Conservation (phyloP, 2,329 filamentous ascomycete genomes). For the Penicillium sp. region DNA sequence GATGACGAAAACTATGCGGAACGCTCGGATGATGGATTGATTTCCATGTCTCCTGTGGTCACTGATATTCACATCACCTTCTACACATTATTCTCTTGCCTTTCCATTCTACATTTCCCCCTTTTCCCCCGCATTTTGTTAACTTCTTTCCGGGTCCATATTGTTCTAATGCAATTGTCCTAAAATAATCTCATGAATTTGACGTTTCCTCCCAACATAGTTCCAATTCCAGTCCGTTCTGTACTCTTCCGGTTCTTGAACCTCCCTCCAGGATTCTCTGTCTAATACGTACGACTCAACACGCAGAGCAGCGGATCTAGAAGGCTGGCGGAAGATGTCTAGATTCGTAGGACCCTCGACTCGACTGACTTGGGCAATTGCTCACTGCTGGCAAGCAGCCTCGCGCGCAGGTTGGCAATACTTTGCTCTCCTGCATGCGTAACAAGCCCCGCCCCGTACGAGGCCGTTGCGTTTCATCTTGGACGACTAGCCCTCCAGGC, state of each 20-base stretch:
- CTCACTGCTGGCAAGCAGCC: slow-evolving; percentile 13
- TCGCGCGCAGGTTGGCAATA: slow-evolving; percentile 3
- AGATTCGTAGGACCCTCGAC: slow-evolving; percentile 16
- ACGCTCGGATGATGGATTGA: slow-evolving; percentile 20
- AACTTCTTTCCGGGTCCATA: slow-evolving; percentile 27
- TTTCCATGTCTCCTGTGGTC: slow-evolving; percentile 15
- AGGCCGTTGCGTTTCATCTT: slow-evolving; percentile 29
- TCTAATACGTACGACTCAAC: slow-evolving; percentile 6
- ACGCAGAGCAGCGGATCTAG: neutral
- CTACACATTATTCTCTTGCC: slow-evolving; percentile 1
- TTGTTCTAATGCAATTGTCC: slow-evolving; percentile 29
- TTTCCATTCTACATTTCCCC: slow-evolving; percentile 2
- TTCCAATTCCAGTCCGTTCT: neutral
- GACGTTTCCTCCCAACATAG: slow-evolving; percentile 4
- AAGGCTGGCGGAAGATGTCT: neutral
- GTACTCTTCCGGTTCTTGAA: slow-evolving; percentile 14
- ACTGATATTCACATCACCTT: slow-evolving; percentile 9
- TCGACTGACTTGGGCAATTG: slow-evolving; percentile 21
- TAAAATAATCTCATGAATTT: slow-evolving; percentile 21
- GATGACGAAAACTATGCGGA: slow-evolving; percentile 18
- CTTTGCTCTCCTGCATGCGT: slow-evolving; percentile 15
- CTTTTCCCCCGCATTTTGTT: slow-evolving; percentile 16
- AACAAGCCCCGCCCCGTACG: slow-evolving; percentile 13
- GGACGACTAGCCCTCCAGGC: slow-evolving; percentile 13
- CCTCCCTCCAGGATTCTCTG: slow-evolving; percentile 6